Base-by-base conservation (phyloP, 2,329 filamentous ascomycete genomes). In the Bipolaris cookei region DNA sequence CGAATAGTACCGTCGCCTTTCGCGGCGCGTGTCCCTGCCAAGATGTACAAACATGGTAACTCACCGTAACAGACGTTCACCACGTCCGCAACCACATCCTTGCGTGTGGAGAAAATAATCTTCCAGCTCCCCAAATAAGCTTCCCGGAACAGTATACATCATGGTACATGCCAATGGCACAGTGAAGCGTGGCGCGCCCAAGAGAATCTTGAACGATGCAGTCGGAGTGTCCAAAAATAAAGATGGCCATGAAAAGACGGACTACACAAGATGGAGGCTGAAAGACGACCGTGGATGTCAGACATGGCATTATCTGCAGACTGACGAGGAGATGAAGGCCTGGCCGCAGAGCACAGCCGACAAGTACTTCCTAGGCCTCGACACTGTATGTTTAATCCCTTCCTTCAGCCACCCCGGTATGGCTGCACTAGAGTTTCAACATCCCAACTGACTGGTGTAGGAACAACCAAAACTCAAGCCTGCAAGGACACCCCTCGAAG, bases 331-430 rank as follows among this genome's bases (percentile, higher is more conserved):
- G 53, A 78, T 83, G 6, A 81, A 90, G 66, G 79, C 85, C 55
- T 97, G 94, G 93, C 92, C 94, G 4, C 93, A 97, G 78, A 90
- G 86, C 21, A 83, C 82, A 54, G 91, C 92, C n/a, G 96, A 99
- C 74, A 97, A 92, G 76, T 96, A 92, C 76, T 91, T 88, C 70
- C 76, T 99, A 16, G 91, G 91, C 16, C 78, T 97, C 44, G 87
- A 91, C 52, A 86, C 89, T 61, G 94, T 97, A 81, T 59, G 63
- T 59, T 42, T 48, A 23, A 28, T 28, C 41, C 11, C 41, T 20
- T 30, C 23, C 20, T 25, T 18, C 4, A 28, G n/a, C 10, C 25
- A 39, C 18, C 25, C 11, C n/a, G 4, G 1, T 21, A 18, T 21
- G 11, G 30, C 3, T 11, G 11, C n/a, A 50, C 28, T 21, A 28